Evolutionary conservation across 1,284 basidiomycete genomes (phyloP).

Genomic region (Irpex sp.): DNA sequence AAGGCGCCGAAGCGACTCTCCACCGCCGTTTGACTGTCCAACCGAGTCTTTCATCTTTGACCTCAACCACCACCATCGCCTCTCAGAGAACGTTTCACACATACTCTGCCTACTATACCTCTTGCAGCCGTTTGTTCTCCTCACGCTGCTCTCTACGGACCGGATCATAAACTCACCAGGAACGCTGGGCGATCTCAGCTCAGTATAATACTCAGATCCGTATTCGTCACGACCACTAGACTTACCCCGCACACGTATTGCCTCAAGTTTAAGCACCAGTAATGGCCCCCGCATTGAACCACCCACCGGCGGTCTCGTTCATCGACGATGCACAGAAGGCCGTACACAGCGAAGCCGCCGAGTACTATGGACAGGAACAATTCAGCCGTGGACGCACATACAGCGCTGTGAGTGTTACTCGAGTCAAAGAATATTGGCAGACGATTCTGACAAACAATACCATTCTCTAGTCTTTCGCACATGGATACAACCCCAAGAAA

Average conservation of each 20-base stretch:
- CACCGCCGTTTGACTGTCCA: not conserved
- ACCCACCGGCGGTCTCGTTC: conserved; percentile 64
- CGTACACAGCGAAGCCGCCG: conserved; percentile 68
- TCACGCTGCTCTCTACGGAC: not conserved
- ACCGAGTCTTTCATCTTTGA: not conserved
- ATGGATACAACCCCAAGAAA: conserved; percentile 58
- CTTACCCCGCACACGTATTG: not conserved
- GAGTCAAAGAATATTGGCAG: not conserved
- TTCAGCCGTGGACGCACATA: conserved; percentile 82
- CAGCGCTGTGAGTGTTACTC: conserved; percentile 57
- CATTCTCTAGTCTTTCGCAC: conserved; percentile 26
- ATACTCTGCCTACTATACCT: not conserved
- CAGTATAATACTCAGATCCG: not conserved
- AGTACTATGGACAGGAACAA: conserved; percentile 77
- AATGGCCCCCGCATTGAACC: conserved; percentile 38
- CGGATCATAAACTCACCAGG: not conserved
- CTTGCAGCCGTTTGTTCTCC: not conserved
- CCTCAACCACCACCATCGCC: not conserved
- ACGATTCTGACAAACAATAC: not conserved
- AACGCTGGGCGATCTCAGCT: not conserved
- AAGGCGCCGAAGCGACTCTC: not conserved
- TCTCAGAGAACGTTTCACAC: not conserved
- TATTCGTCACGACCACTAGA: not conserved
- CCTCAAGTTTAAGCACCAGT: not conserved
- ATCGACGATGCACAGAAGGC: conserved; percentile 56